phyloP scores from a whole-genome alignment of 768 basidiomycete genomes.

The Sarcomyxa edulis region DNA sequence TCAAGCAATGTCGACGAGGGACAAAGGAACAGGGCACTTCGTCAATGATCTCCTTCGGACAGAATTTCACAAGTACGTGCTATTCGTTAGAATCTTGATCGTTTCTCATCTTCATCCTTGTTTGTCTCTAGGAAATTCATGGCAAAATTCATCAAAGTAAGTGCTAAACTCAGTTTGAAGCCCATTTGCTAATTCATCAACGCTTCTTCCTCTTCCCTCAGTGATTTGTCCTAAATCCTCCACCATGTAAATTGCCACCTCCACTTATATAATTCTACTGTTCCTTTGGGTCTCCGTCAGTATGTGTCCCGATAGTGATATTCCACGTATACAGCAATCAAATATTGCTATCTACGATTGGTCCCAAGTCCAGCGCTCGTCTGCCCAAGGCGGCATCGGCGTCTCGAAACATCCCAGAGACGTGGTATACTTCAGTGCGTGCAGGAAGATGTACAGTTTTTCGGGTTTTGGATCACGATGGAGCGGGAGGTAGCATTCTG shows the following conservation, averaged over 20 bases:
- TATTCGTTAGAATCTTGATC: slow-evolving; percentile 2
- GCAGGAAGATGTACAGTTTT: slow-evolving; percentile 91
- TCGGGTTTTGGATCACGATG: slow-evolving; percentile 93
- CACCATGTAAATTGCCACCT: neutral
- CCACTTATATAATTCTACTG: neutral
- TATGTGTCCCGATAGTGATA: no score
- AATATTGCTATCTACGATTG: slow-evolving; percentile 16
- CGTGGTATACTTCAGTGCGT: slow-evolving; percentile 82
- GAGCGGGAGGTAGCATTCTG: slow-evolving; percentile 88
- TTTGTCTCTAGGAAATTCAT: slow-evolving; percentile 71
- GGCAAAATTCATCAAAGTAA: slow-evolving; percentile 85
- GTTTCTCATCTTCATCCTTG: slow-evolving; percentile 5
- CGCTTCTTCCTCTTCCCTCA: neutral
- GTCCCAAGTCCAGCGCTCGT: slow-evolving; percentile 68
- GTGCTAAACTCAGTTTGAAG: neutral
- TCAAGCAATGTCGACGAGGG: slow-evolving; percentile 71
- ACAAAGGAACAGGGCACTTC: slow-evolving; percentile 71
- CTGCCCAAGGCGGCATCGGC: slow-evolving; percentile 87
- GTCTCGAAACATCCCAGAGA: slow-evolving; percentile 81
- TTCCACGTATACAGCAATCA: neutral
- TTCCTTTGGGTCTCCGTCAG: no score
- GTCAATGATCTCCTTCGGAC: slow-evolving; percentile 94
- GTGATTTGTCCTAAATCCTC: neutral
- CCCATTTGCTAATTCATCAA: slow-evolving; percentile 7
- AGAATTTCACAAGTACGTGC: slow-evolving; percentile 83